Conservation (phyloP, 352 stramenopile species). For the Sclerospora graminicola region DNA sequence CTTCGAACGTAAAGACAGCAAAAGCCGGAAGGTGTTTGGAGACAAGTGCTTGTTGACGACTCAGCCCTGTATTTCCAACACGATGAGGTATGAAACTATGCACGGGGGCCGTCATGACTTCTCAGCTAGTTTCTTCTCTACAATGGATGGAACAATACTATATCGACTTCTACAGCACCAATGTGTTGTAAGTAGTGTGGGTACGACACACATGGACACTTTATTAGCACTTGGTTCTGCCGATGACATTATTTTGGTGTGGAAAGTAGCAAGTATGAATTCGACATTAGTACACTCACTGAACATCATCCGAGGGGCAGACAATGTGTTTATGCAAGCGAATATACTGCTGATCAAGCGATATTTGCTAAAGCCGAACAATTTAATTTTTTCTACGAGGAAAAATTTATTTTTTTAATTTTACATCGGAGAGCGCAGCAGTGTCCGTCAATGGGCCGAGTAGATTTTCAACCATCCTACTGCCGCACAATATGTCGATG, state of each 20-base stretch:
- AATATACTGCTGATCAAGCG: constrained; percentile 70
- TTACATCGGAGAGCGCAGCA: too few species aligned
- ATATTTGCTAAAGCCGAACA: too few species aligned
- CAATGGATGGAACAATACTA: constrained; percentile 52
- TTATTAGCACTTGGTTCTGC: constrained; percentile 44
- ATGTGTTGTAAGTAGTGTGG: constrained; percentile 56
- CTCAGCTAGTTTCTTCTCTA: constrained; percentile 64
- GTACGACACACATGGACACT: constrained; percentile 31
- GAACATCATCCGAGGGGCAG: constrained; percentile 60
- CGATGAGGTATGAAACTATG: constrained; percentile 26
- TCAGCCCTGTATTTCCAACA: constrained; percentile 13
- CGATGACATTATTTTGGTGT: constrained; percentile 72
- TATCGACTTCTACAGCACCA: constrained; percentile 69
- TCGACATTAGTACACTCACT: constrained; percentile 65
- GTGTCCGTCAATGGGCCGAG: constrained; percentile 54
- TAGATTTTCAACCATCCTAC: constrained; percentile 60
- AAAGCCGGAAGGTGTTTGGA: constrained; percentile 42
- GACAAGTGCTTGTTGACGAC: constrained; percentile 31
- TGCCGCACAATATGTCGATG: constrained; percentile 72
- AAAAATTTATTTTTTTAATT: too few species aligned
- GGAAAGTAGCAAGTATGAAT: constrained; percentile 57
- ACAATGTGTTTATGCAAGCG: constrained; percentile 47
- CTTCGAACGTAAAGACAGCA: constrained; percentile 57
- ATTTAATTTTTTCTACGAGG: too few species aligned
- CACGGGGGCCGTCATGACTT: constrained; percentile 54